phyloP scores from a whole-genome alignment of 768 basidiomycete genomes.

The Tulasnella sp. region DNA sequence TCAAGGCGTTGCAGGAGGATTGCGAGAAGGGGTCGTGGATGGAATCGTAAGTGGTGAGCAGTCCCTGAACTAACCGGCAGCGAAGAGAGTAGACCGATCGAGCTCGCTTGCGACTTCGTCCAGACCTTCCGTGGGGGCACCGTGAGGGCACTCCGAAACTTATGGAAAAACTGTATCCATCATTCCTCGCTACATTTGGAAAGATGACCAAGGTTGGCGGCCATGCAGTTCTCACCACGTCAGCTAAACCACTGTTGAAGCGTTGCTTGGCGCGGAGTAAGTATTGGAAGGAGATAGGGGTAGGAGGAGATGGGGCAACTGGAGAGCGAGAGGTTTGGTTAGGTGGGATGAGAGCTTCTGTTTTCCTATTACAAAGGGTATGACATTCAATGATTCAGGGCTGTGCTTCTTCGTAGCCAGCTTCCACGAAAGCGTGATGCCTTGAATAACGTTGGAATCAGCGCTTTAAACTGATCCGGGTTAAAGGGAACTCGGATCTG shows the following conservation, averaged over 20 bases:
- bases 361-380: conserved; percentile 10
- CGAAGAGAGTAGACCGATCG: neutral
- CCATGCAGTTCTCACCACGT: conserved; percentile 6
- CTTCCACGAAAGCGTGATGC: too few species aligned
- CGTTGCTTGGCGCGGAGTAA: neutral
- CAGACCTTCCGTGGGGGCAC: conserved; percentile 12
- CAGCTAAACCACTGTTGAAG: conserved; percentile 8
- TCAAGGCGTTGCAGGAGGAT: neutral
- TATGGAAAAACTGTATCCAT: conserved; percentile 9
- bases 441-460: too few species aligned
- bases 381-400: too few species aligned
- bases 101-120: neutral
- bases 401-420: too few species aligned
- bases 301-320: conserved; percentile 1
- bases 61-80: neutral
- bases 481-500: too few species aligned
- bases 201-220: neutral
- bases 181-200: conserved; percentile 6
- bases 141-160: conserved; percentile 3
- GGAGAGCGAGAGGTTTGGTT: conserved; percentile 7
- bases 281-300: neutral
- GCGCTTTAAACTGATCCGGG: too few species aligned
- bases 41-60: conserved; percentile 2
- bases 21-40: neutral
- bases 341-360: conserved; percentile 10